These are phyloP conservation scores for Neoboletus brunneissimus DNA, from an alignment of 768 basidiomycete genomes.

Conservation along the genomic window DNA sequence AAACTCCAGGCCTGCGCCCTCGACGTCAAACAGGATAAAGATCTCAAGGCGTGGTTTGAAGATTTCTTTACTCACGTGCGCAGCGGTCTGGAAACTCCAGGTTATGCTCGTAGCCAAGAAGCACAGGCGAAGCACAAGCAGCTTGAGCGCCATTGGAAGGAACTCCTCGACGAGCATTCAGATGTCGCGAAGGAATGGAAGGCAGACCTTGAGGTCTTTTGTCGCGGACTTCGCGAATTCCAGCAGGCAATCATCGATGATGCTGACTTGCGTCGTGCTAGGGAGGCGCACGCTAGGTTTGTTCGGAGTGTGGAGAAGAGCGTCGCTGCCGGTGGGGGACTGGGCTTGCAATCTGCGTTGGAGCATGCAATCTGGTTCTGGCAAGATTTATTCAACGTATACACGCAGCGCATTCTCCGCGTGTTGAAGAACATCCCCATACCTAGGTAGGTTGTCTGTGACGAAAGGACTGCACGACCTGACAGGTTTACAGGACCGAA, in stretches of 20 bases:
- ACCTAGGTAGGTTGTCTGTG: constrained; percentile 47
- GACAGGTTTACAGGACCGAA: constrained; percentile 49
- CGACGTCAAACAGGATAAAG: constrained; percentile 51
- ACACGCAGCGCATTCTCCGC: constrained; percentile 55
- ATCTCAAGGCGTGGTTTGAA: constrained; percentile 53
- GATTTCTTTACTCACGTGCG: constrained; percentile 49
- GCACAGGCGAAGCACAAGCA: constrained; percentile 38
- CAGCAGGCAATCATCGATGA: constrained; percentile 47
- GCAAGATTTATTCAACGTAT: constrained; percentile 80
- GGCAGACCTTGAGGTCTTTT: constrained; percentile 43
- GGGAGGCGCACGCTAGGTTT: constrained; percentile 48
- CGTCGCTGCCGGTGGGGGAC: constrained; percentile 36
- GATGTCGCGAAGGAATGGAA: constrained; percentile 50
- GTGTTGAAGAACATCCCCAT: constrained; percentile 64
- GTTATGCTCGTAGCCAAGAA: constrained; percentile 53
- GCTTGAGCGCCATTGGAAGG: constrained; percentile 50
- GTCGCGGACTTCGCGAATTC: constrained; percentile 44
- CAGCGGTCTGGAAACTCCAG: constrained; percentile 46
- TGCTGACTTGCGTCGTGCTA: constrained; percentile 45
- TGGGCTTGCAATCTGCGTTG: constrained; percentile 49
- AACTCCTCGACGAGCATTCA: constrained; percentile 44
- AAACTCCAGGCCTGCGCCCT: constrained; percentile 42
- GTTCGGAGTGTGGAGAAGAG: constrained; percentile 47
- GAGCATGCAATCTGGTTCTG: constrained; percentile 74
- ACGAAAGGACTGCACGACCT: background rate